A percentile compares a stretch with the other conserved stretches of the same genome.
Evolutionary conservation across 2,329 filamentous ascomycete genomes (phyloP).

Genomic region (Laburnicola sp.): DNA sequence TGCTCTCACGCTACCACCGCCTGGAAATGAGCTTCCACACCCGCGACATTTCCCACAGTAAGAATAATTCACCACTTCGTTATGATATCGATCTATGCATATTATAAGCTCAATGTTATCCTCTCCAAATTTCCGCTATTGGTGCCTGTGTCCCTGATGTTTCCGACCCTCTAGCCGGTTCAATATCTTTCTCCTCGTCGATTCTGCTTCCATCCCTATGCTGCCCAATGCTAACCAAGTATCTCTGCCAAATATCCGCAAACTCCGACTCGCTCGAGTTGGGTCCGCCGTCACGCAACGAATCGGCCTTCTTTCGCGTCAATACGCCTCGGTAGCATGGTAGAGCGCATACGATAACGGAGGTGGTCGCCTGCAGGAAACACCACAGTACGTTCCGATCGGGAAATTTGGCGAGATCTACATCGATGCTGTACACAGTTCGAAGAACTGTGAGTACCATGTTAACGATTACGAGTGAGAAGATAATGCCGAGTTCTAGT

Average conservation of each 20-base stretch:
- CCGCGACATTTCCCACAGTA: too few species aligned
- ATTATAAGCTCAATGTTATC: background rate
- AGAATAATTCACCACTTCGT: conserved; percentile 1
- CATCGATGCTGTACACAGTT: conserved; percentile 1
- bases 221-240: background rate
- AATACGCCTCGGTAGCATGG: conserved; percentile 8
- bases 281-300: background rate
- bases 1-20: too few species aligned
- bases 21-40: too few species aligned
- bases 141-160: background rate
- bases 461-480: conserved; percentile 10
- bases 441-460: conserved; percentile 3
- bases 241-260: conserved; percentile 2
- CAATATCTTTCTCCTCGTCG: background rate
- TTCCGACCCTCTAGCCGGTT: background rate
- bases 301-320: background rate
- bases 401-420: background rate
- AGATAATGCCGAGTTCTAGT: conserved; percentile 5
- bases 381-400: conserved; percentile 8
- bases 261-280: background rate
- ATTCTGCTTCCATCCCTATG: background rate
- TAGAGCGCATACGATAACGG: conserved; percentile 16
- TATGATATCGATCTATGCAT: background rate
- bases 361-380: conserved; percentile 10
- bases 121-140: background rate